Base-by-base conservation (phyloP, 129 eudicot genomes). In the Saposhnikovia divaricata region DNA sequence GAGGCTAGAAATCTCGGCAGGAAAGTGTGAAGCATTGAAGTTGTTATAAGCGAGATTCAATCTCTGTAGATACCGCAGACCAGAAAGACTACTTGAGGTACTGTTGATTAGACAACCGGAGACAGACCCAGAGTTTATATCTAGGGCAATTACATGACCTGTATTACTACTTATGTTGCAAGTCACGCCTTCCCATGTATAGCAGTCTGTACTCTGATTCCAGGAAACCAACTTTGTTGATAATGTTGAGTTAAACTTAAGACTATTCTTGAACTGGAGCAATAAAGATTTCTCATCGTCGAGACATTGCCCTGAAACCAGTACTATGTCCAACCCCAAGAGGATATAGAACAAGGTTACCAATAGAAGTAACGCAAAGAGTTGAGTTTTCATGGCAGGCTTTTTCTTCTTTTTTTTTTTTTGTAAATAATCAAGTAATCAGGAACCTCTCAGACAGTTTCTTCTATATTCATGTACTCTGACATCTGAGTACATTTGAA, bases 41-140 rank as follows among this genome's bases (percentile, higher is more conserved):
- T 47, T 46, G 79, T 85, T 85, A 43, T 4, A 27, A 43, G 85
- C 74, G 69, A 85, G 65, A 72, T 72, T 79, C 45, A 82, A 80
- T 40, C 69, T 66, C 74, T 82, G 27, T 8, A 85, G 88, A n/a
- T 48, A 6, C 14, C 27, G 45, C 25, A 76, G 85, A 27, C 34
- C 31, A 48, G 82, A 85, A 31, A 85, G 86, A 61, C 57, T 40
- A 57, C 9, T 81, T 42, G 78, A 81, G 43, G 46, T 81, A 65
- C 25, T 28, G 7, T 71, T 72, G 9, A 44, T 40, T 55, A 55
- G 3, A 55, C 63, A 21, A 2, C 78, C 38, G 12, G 23, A 40
- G 31, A 74, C 74, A 0, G 5, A 61, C 63, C 74, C 74, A 0
- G 25, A 27, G 51, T 12, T 51, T 9, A 81, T 55, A 27, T 81